Evolutionary conservation across 2,329 filamentous ascomycete species (phyloP), one percentile per base, ranked within the genome.

Genomic region (Chaetothyriales sp.): DNA sequence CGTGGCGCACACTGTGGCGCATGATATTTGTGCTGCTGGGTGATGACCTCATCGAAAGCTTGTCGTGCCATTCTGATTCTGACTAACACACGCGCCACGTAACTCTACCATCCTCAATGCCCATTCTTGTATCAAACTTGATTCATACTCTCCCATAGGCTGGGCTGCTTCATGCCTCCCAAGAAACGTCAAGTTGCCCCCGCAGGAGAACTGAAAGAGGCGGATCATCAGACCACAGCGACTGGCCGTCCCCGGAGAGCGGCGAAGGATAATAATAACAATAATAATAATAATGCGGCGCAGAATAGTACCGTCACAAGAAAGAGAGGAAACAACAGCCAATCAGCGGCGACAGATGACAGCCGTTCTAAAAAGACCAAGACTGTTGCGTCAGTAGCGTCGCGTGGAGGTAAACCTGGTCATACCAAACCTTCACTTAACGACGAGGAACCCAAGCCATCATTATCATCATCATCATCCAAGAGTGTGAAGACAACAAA

Each of bases 121-220:
- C 28, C 8, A 36, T 12, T 39, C 32, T 39, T 15, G 10, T 39
- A 39, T 39, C 32, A 39, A n/a, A n/a, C n/a, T n/a, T n/a, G n/a
- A 39, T 39, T 4, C 3, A 25, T 39, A 10, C 15, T 39, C 32
- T 15, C 10, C 12, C 12, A 12, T 15, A 15, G 7, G 5, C 15
- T 39, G n/a, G n/a, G n/a, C n/a, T 15, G 7, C 51, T 22, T 22
- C 32, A 56, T 55, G 51, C 47, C 55, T 2, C 36, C 49, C 10
- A 51, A 44, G 32, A 58, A 58, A 36, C 55, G 56, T 39, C 55
- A 57, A 46, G 51, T 50, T 28, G 32, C 15, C 32, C 10, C 10
- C 32, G 5, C 32, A 39, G 32, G 15, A 39, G 32, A 39, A 12
- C 32, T 15, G 9, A 2, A 39, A 39, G 32, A 15, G 10, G 10